phyloP scores from a whole-genome alignment of 495 filamentous ascomycete species.

The Tuber borchii region DNA sequence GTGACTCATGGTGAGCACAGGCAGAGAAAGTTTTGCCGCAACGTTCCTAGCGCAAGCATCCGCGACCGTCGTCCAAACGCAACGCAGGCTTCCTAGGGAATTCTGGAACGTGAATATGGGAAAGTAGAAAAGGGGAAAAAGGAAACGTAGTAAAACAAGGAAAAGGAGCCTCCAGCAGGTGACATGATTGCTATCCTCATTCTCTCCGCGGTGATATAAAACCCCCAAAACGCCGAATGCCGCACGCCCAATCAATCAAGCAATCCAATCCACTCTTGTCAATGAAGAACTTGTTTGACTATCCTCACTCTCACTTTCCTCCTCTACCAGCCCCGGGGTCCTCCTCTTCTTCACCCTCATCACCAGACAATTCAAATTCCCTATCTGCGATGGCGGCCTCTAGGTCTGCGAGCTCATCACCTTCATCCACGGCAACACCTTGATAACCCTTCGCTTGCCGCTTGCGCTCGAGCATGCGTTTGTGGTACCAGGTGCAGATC shows the following conservation, averaged over 20 bases:
- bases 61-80: background rate
- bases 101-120: background rate
- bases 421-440: slow-evolving; percentile 20
- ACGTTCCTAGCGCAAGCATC: background rate
- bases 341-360: slow-evolving; percentile 50
- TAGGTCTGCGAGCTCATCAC: slow-evolving; percentile 48
- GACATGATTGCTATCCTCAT: background rate
- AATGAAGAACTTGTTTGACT: background rate
- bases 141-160: background rate
- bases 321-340: slow-evolving; percentile 55
- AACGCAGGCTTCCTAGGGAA: background rate
- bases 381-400: slow-evolving; percentile 47
- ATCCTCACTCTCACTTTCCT: slow-evolving; percentile 43
- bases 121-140: background rate
- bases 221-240: background rate
- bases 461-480: slow-evolving; percentile 86
- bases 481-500: slow-evolving; percentile 83
- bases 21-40: background rate
- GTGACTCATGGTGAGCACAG: background rate
- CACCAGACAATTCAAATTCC: slow-evolving; percentile 39
- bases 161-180: background rate
- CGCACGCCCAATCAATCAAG: background rate
- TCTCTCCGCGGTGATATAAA: background rate
- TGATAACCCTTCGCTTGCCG: slow-evolving; percentile 55
- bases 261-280: background rate